Percentiles rank a stretch among this genome's conserved stretches.
Evolutionary conservation across 179 eudicot genomes (phyloP).

Genomic region (Spinacia oleracea): DNA sequence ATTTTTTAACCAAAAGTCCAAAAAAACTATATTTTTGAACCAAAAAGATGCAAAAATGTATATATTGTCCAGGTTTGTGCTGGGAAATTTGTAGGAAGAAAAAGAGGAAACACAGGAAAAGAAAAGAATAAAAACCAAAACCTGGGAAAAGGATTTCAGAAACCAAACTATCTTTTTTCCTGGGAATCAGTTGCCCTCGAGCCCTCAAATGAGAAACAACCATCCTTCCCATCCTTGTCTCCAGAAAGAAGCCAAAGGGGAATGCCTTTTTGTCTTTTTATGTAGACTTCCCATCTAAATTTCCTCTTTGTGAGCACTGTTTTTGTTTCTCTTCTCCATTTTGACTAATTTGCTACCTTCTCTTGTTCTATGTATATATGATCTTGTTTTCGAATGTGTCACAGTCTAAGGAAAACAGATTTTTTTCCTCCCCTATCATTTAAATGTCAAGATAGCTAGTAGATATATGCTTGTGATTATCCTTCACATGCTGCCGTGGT

Average conservation of each 20-base stretch:
- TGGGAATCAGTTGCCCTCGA: constrained; percentile 52
- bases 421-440: neutral
- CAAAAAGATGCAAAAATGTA: too few relatives aligned
- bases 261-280: constrained; percentile 33
- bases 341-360: constrained; percentile 29
- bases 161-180: constrained; percentile 31
- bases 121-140: neutral
- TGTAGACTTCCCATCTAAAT: constrained; percentile 20
- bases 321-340: constrained; percentile 12
- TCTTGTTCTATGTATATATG: constrained; percentile 21
- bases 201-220: constrained; percentile 46
- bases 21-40: too few relatives aligned
- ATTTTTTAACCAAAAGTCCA: too few relatives aligned
- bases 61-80: too few relatives aligned
- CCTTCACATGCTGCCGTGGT: constrained; percentile 3
- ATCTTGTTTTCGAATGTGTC: constrained; percentile 3
- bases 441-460: neutral
- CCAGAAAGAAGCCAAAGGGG: constrained; percentile 6
- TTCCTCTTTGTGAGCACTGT: neutral
- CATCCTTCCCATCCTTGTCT: constrained; percentile 29
- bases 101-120: constrained; percentile 11
- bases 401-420: neutral
- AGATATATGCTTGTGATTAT: constrained; percentile 9
- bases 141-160: neutral
- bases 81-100: neutral